Percentiles rank a stretch among this genome's conserved stretches.
phyloP scores from a whole-genome alignment of 2,329 filamentous ascomycete species.

The Colletotrichum agaves region DNA sequence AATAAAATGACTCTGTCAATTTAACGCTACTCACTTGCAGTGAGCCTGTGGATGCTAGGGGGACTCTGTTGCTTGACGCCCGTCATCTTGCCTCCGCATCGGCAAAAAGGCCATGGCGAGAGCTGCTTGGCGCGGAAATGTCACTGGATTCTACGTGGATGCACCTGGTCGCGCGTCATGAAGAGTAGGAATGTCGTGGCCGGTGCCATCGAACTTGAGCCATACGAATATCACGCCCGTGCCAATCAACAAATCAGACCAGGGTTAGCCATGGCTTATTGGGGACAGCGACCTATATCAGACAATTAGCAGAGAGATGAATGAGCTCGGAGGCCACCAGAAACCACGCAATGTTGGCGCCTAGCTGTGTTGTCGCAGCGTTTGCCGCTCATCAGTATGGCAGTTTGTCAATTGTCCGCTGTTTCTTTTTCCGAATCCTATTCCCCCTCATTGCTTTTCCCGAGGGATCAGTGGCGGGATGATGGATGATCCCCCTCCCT shows the following conservation, averaged over 20 bases:
- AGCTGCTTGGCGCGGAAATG: slow-evolving; percentile 18
- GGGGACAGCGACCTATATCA: slow-evolving; percentile 22
- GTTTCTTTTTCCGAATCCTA: slow-evolving; percentile 23
- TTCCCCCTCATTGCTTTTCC: slow-evolving; percentile 25
- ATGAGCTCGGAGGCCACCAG: background rate
- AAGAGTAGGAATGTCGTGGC: background rate
- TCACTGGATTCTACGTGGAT: slow-evolving; percentile 25
- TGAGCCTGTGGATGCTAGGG: slow-evolving; percentile 16
- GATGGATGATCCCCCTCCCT: slow-evolving; percentile 31
- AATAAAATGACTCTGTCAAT: too few relatives aligned
- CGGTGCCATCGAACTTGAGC: slow-evolving; percentile 8
- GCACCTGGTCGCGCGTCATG: slow-evolving; percentile 8
- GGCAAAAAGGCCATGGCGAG: slow-evolving; percentile 9
- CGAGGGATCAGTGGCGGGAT: slow-evolving; percentile 15
- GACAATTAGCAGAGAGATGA: slow-evolving; percentile 17
- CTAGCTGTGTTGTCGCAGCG: slow-evolving; percentile 6
- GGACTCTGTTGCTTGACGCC: slow-evolving; percentile 12
- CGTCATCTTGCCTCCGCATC: slow-evolving; percentile 23
- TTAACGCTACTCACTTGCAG: slow-evolving; percentile 25
- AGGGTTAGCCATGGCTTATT: slow-evolving; percentile 29
- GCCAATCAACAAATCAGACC: slow-evolving; percentile 15
- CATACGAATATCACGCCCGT: slow-evolving; percentile 3
- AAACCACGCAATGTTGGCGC: background rate
- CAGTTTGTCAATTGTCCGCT: slow-evolving; percentile 13
- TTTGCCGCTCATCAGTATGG: slow-evolving; percentile 9